Evolutionary conservation across 805 yeast species (phyloP), one percentile per base, ranked within the genome.

Genomic region (Groenewaldozyma salmanticensis): DNA sequence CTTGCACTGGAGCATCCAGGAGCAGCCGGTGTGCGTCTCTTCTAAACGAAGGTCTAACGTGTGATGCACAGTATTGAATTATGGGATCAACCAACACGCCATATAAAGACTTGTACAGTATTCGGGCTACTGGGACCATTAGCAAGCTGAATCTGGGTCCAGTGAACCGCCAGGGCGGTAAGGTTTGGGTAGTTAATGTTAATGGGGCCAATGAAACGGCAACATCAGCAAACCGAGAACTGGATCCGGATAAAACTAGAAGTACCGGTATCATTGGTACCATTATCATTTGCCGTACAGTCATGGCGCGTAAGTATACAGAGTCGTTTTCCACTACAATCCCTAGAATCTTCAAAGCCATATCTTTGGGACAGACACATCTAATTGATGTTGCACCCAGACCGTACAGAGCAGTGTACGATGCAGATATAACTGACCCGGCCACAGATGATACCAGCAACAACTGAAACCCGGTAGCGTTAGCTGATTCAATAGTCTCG

Each of bases 381-480:
- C 52, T 38, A 16, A 60, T 48, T 2, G 55, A 31, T 16, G 46
- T 33, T 16, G 59, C 55, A 1, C 64, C 64, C 6, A 53, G 40
- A 5, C 50, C 51, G 33, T 55, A 59, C 13, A 59, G 47, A 5
- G 51, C 38, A 6, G 51, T 42, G 39, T 55, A 55, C 2, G 49
- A 40, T 3, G 48, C 45, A 9, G 45, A 42, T 20, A 42, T 38
- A 4, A 42, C 41, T 5, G 46, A 37, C 4, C 52, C 50, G 6
- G 45, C 47, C 18, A 40, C 40, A 19, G 45, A 35, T 11, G 52
- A 21, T 24, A 50, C n/a, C 18, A 47, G 27, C 15, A 44, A 16
- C 16, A 51, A 16, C 31, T 47, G 49, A 19, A 39, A 37, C 5
- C 49, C 50, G 7, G 38, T 29, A 19, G 44, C 35, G 19, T 43